These are phyloP conservation scores for Mycocentrospora acerina DNA, from an alignment of 2,329 filamentous ascomycete genomes.

Conservation along the genomic window DNA sequence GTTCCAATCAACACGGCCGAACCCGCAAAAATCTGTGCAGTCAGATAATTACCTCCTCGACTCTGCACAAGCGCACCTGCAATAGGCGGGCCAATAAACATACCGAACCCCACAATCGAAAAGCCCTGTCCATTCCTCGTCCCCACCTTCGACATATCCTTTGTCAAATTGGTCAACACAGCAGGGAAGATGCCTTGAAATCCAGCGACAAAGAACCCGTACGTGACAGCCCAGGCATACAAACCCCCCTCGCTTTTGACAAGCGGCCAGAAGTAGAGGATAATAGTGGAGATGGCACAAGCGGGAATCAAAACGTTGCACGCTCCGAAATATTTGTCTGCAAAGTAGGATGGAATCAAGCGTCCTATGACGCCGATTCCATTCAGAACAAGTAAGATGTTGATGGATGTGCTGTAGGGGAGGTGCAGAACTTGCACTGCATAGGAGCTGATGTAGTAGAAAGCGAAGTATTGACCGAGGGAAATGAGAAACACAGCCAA, in stretches of 20 bases:
- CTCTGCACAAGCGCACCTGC: constrained; percentile 49
- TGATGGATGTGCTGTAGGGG: constrained; percentile 53
- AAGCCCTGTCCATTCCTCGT: constrained; percentile 53
- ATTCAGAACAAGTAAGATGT: constrained; percentile 60
- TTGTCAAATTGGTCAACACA: constrained; percentile 46
- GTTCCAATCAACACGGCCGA: constrained; percentile 32
- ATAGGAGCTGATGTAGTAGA: constrained; percentile 49
- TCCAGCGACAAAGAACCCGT: constrained; percentile 48
- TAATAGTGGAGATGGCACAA: constrained; percentile 47
- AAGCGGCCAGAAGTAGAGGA: constrained; percentile 60
- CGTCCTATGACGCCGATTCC: constrained; percentile 59
- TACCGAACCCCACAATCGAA: constrained; percentile 47
- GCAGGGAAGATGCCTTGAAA: constrained; percentile 51
- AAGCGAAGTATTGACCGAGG: constrained; percentile 46
- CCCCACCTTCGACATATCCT: constrained; percentile 50
- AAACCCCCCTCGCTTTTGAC: constrained; percentile 45
- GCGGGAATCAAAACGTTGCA: constrained; percentile 60
- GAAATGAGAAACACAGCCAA: constrained; percentile 37
- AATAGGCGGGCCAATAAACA: constrained; percentile 50
- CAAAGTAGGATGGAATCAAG: constrained; percentile 55
- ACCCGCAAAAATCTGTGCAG: constrained; percentile 47
- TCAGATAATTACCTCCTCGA: constrained; percentile 44
- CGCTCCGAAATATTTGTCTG: constrained; percentile 56
- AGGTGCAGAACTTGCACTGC: constrained; percentile 48
- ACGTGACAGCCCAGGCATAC: constrained; percentile 48